phyloP scores from a whole-genome alignment of 306 rosid species.

The Ziziphus jujuba region DNA sequence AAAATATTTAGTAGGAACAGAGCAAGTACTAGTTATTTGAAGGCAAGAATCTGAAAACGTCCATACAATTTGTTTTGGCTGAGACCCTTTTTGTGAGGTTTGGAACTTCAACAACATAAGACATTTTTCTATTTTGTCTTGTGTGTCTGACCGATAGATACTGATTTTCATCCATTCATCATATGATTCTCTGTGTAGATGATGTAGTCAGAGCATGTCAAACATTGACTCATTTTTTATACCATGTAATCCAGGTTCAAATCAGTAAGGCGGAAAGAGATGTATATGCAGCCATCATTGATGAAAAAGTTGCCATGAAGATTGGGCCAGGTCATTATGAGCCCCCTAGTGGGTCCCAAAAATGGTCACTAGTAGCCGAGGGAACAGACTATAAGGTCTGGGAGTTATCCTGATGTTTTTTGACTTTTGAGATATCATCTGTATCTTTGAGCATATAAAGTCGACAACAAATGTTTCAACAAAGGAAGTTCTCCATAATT shows the following conservation, averaged over 20 bases:
- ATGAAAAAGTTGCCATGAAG: constrained; percentile 71
- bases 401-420: constrained; percentile 54
- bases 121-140: too few relatives aligned
- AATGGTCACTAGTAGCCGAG: constrained; percentile 56
- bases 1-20: too few relatives aligned
- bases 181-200: neutral
- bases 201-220: neutral
- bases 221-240: constrained; percentile 16
- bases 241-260: constrained; percentile 48
- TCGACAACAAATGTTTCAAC: neutral
- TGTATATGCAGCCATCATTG: constrained; percentile 83
- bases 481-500: neutral
- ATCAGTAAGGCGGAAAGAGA: constrained; percentile 81
- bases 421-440: neutral
- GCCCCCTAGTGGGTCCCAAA: constrained; percentile 57
- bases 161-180: too few relatives aligned
- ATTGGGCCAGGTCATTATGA: constrained; percentile 93
- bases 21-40: too few relatives aligned
- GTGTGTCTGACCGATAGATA: too few relatives aligned
- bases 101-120: too few relatives aligned
- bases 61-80: too few relatives aligned
- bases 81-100: too few relatives aligned
- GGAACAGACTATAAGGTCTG: constrained; percentile 88
- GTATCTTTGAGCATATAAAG: constrained; percentile 22
- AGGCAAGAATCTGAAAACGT: too few relatives aligned